Conservation (phyloP, 2,329 filamentous ascomycete species). For the Periconia sp. region DNA sequence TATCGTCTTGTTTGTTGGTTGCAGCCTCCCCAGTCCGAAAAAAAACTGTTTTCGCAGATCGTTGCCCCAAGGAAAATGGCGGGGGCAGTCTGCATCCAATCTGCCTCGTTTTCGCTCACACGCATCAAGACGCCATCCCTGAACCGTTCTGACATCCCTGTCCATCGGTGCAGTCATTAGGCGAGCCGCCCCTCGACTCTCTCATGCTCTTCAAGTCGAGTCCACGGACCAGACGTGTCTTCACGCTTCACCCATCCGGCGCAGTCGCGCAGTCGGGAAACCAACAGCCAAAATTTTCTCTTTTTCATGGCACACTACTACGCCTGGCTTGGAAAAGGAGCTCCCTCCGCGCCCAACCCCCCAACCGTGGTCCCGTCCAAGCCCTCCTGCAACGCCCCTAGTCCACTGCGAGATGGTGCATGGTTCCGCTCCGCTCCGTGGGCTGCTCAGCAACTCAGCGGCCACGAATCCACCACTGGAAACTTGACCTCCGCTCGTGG, state of each 20-base stretch:
- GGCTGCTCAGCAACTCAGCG: not conserved
- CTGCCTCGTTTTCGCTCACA: not conserved
- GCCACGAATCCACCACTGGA: slow-evolving; percentile 1
- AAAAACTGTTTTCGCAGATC: slow-evolving; percentile 19
- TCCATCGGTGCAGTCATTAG: too few species aligned
- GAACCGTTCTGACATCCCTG: not conserved
- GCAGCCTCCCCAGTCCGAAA: slow-evolving; percentile 12
- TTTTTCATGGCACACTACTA: too few species aligned
- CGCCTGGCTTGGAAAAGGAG: too few species aligned
- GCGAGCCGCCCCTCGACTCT: not conserved
- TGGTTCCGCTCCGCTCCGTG: not conserved
- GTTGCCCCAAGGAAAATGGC: slow-evolving; percentile 27
- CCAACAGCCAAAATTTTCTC: too few species aligned
- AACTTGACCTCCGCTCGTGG: not conserved
- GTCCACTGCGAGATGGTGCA: not conserved
- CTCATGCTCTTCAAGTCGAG: too few species aligned
- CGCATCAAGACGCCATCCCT: not conserved
- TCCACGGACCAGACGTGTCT: not conserved
- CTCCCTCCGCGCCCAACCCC: too few species aligned
- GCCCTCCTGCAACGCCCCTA: too few species aligned
- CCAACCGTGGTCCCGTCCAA: too few species aligned
- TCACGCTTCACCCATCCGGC: too few species aligned
- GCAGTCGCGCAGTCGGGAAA: too few species aligned
- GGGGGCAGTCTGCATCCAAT: slow-evolving; percentile 28
- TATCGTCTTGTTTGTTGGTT: slow-evolving; percentile 9